Conservation (phyloP, 2,329 filamentous ascomycete genomes). For the Ceratocystis alfenasii region DNA sequence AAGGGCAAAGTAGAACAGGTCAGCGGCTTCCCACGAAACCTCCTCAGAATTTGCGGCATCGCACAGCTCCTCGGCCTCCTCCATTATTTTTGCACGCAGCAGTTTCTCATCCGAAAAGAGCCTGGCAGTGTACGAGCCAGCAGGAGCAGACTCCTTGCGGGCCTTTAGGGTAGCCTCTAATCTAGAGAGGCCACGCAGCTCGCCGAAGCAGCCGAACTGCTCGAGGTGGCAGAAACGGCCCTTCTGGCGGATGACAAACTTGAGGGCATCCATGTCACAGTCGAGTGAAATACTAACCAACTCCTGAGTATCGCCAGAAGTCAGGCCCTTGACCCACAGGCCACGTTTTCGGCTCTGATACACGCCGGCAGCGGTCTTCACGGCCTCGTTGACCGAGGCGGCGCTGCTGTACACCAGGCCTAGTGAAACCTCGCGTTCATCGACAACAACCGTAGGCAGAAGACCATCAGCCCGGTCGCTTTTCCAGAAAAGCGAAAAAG, state of each 20-base stretch:
- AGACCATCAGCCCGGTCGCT: slow-evolving; percentile 76
- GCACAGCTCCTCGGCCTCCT: slow-evolving; percentile 92
- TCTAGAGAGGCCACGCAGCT: slow-evolving; percentile 65
- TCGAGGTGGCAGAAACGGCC: slow-evolving; percentile 91
- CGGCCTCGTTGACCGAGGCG: slow-evolving; percentile 76
- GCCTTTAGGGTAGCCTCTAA: slow-evolving; percentile 77
- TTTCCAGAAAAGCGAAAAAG: slow-evolving; percentile 63
- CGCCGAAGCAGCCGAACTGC: slow-evolving; percentile 84
- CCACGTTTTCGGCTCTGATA: slow-evolving; percentile 95
- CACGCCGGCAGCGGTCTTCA: slow-evolving; percentile 67
- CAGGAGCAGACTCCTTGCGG: slow-evolving; percentile 70
- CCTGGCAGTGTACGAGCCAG: slow-evolving; percentile 84
- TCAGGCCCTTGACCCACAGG: slow-evolving; percentile 92
- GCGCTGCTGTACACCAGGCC: slow-evolving; percentile 91
- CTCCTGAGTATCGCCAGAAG: slow-evolving; percentile 86
- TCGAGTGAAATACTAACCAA: slow-evolving; percentile 74
- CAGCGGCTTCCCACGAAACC: slow-evolving; percentile 85
- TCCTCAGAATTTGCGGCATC: slow-evolving; percentile 72
- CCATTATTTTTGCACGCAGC: slow-evolving; percentile 90
- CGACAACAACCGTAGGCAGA: slow-evolving; percentile 79
- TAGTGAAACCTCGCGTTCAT: slow-evolving; percentile 72
- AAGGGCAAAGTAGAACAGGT: slow-evolving; percentile 89
- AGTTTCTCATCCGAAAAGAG: slow-evolving; percentile 88
- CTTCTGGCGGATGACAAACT: slow-evolving; percentile 80
- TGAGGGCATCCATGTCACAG: slow-evolving; percentile 85